Evolutionary conservation across 2,329 filamentous ascomycete genomes (phyloP).

Genomic region (Nemania serpens): DNA sequence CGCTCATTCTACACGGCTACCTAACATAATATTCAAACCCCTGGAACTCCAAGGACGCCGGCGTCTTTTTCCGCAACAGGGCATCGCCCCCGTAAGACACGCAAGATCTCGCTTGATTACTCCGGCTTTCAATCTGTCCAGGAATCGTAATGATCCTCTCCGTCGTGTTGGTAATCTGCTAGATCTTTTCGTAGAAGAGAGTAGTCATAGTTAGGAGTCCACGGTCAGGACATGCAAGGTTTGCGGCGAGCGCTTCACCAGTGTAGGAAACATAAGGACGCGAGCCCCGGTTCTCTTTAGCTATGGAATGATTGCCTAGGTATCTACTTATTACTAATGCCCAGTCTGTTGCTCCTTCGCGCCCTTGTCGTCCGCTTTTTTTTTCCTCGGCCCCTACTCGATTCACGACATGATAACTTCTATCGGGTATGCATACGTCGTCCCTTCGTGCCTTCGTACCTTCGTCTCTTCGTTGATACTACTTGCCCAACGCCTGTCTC

Average conservation of each 20-base stretch:
- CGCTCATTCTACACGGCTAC: too few species aligned
- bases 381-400: background rate
- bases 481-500: background rate
- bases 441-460: background rate
- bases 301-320: constrained; percentile 2
- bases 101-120: too few species aligned
- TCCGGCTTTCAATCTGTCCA: too few species aligned
- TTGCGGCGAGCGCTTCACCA: background rate
- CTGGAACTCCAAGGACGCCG: too few species aligned
- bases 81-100: too few species aligned
- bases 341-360: background rate
- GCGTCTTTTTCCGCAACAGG: too few species aligned
- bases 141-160: too few species aligned
- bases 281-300: background rate
- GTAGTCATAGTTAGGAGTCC: too few species aligned
- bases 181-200: too few species aligned
- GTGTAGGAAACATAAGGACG: background rate
- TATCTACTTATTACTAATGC: background rate
- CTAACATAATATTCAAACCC: too few species aligned
- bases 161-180: too few species aligned
- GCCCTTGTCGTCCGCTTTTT: background rate
- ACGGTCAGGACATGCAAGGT: background rate
- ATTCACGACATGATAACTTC: background rate
- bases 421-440: background rate
- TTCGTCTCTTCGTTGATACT: background rate